Percentiles rank a stretch among this genome's conserved stretches.
These are phyloP conservation scores for Inonotus obliquus DNA, from an alignment of 1,284 basidiomycete species.

Conservation along the genomic window DNA sequence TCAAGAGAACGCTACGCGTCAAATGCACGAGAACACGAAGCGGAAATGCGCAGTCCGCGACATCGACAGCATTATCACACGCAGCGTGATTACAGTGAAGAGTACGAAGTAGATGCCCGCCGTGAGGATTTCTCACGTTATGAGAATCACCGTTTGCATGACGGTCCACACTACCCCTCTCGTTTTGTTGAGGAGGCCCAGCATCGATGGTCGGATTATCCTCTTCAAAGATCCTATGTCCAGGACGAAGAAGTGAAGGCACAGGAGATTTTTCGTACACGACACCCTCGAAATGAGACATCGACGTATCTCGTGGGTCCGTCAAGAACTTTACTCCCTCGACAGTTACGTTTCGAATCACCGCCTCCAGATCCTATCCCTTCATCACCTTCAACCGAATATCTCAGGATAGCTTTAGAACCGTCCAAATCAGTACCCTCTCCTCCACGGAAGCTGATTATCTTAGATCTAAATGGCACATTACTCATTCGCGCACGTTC, in stretches of 20 bases:
- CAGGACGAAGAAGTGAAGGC: not conserved
- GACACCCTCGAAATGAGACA: not conserved
- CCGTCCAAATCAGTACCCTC: slow-evolving; percentile 33
- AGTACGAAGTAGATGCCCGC: not conserved
- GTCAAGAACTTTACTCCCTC: not conserved
- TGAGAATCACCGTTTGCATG: not conserved
- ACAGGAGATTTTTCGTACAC: not conserved
- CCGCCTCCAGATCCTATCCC: slow-evolving; percentile 14
- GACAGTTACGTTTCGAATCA: not conserved
- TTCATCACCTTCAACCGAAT: slow-evolving; percentile 31
- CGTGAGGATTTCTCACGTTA: not conserved
- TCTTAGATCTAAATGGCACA: slow-evolving; percentile 82
- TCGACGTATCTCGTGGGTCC: not conserved
- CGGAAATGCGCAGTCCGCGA: not conserved
- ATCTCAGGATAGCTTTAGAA: slow-evolving; percentile 34
- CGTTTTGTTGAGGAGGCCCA: not conserved
- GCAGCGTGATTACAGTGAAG: not conserved
- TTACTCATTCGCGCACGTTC: slow-evolving; percentile 63
- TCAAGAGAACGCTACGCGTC: not conserved
- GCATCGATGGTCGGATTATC: not conserved
- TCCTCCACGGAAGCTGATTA: slow-evolving; percentile 57
- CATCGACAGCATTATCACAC: not conserved
- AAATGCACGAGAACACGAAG: not conserved
- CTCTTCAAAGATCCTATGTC: not conserved
- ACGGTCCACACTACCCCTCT: not conserved